Conservation (phyloP, 345 rosid genomes). For the Zanthoxylum bungeanum region DNA sequence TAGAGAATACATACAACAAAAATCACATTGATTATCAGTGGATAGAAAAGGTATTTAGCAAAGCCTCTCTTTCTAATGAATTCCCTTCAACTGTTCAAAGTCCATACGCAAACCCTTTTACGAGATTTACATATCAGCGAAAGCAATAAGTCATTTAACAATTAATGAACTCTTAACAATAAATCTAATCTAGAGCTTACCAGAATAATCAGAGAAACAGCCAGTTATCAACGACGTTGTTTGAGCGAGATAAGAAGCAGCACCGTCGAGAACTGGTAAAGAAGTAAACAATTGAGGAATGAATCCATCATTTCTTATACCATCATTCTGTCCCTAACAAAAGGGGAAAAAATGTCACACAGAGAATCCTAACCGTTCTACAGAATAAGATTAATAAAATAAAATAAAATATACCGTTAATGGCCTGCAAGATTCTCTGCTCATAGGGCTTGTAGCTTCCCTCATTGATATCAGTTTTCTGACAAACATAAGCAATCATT, state of each 20-base stretch:
- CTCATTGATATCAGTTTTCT: slow-evolving; percentile 13
- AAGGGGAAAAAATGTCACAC: neutral
- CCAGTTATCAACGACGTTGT: slow-evolving; percentile 50
- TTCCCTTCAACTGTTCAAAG: neutral
- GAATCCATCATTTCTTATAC: slow-evolving; percentile 23
- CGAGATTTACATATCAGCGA: neutral
- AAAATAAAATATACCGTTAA: slow-evolving; percentile 17
- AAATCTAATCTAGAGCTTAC: slow-evolving; percentile 22
- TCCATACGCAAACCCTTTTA: neutral
- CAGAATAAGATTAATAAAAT: neutral
- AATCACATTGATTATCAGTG: neutral
- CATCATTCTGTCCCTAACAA: slow-evolving; percentile 8
- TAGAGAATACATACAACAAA: neutral
- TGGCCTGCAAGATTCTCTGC: slow-evolving; percentile 22
- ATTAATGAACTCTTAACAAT: neutral
- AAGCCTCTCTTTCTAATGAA: neutral
- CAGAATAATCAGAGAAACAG: slow-evolving; percentile 54
- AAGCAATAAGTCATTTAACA: neutral
- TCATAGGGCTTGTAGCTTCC: slow-evolving; percentile 24
- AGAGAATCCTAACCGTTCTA: neutral
- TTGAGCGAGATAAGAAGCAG: slow-evolving; percentile 48
- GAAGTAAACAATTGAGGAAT: slow-evolving; percentile 45
- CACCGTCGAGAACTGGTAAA: slow-evolving; percentile 45
- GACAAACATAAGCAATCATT: neutral
- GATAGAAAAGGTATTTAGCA: neutral